phyloP scores from a whole-genome alignment of 495 filamentous ascomycete species.

The Annulohypoxylon nitens region DNA sequence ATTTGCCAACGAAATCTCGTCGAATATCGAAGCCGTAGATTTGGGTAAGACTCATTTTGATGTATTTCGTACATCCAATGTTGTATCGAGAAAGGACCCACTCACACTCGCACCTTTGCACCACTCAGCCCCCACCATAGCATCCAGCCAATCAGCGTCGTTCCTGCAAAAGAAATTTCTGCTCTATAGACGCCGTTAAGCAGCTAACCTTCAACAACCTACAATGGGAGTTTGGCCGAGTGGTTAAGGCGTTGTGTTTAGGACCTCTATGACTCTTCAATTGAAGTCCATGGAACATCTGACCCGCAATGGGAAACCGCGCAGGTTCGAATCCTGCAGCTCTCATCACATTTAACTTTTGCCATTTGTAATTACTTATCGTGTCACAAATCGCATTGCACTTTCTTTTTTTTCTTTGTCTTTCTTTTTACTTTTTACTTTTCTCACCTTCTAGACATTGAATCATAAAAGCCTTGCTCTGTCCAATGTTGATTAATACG shows the following conservation, averaged over 20 bases:
- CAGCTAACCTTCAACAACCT: conserved; percentile 4
- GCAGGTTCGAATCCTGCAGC: conserved; percentile 62
- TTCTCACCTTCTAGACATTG: neutral
- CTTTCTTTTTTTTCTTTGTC: neutral
- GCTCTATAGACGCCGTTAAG: neutral
- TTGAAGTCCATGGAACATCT: conserved; percentile 39
- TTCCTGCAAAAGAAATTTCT: neutral
- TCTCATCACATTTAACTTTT: conserved; percentile 45
- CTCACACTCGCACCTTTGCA: neutral
- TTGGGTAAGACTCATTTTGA: neutral
- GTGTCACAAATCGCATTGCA: conserved; percentile 6
- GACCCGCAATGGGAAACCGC: conserved; percentile 55
- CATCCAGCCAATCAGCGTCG: neutral
- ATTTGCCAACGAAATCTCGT: neutral
- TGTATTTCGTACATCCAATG: neutral
- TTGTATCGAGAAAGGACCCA: neutral
- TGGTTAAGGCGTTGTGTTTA: conserved; percentile 68
- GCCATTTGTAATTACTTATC: neutral
- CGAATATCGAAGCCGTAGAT: neutral
- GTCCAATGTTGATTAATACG: neutral
- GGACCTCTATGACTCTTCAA: conserved; percentile 43
- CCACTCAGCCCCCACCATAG: neutral
- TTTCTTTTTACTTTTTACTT: neutral
- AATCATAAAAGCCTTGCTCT: neutral
- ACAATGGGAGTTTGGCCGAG: conserved; percentile 60